Evolutionary conservation across 2,329 filamentous ascomycete species (phyloP), one percentile per base, ranked within the genome.

Genomic region (Ophiosphaerella narmari): DNA sequence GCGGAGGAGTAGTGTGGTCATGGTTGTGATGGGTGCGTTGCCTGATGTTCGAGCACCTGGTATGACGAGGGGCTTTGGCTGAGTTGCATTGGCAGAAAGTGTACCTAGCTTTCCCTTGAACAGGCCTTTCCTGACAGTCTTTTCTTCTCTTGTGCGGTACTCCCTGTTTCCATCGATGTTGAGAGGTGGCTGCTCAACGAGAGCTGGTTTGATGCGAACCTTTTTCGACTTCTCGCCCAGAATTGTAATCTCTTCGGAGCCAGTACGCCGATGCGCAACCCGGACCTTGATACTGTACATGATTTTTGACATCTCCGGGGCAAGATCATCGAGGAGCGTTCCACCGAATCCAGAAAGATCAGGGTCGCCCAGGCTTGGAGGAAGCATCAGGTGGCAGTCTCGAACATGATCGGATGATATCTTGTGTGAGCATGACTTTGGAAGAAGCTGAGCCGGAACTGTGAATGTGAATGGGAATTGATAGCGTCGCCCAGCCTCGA

Each of bases 401-500:
- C 79, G 77, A 45, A 87, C 74, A 33, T 81, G 76, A 23, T 76
- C 71, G 52, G 81, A 80, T 21, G 74, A 74, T 14, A 78, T 75
- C 34, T 66, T 60, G 69, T 88, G 85, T 14, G 73, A 74, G 71
- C 86, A 88, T 39, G 82, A 71, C 53, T 80, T 79, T 5, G 84
- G 84, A 0, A 88, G 78, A 4, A 88, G 72, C 14, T 80, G 79
- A 31, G 81, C 75, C 0, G 86, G 86, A 1, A 88, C 77, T 47
- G 84, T 82, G 62, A 88, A 88, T 23, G 78, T 79, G 65, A 88
- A 88, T 1, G 83, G 82, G 50, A 87, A 84, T 7, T 70, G 76
- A 67, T 87, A 87, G 9, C 73, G 76, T 52, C 74, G 75, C 11
- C 80, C 81, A n/a, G 80, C 77, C 59, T 80, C 75, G 2, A 85